Percentiles rank a stretch among this genome's conserved stretches.
Conservation (phyloP, 2,329 filamentous ascomycete species). For the Diaporthe citriasiana region DNA sequence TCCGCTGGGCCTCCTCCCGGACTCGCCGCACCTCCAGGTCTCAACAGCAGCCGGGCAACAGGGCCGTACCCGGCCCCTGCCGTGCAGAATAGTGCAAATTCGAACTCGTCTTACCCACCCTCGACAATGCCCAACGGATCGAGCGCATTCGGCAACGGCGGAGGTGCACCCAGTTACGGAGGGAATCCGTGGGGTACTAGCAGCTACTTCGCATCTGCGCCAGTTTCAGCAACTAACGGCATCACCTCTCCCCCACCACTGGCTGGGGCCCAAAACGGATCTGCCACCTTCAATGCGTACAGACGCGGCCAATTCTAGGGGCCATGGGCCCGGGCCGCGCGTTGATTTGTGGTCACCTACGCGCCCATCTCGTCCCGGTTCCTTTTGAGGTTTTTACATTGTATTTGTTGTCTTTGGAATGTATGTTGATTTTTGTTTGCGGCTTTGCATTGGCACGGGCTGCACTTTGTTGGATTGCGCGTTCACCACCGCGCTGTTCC, state of each 20-base stretch:
- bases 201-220: slow-evolving; percentile 16
- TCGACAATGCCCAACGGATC: slow-evolving; percentile 16
- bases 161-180: slow-evolving; percentile 12
- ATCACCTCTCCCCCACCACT: slow-evolving; percentile 8
- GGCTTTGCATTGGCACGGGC: slow-evolving; percentile 26
- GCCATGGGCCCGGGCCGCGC: background rate
- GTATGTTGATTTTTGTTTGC: slow-evolving; percentile 4
- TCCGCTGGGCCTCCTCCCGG: slow-evolving; percentile 86
- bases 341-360: background rate
- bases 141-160: slow-evolving; percentile 8
- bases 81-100: slow-evolving; percentile 22
- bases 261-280: slow-evolving; percentile 8
- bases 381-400: slow-evolving; percentile 3
- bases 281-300: slow-evolving; percentile 11
- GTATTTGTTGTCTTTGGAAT: slow-evolving; percentile 15
- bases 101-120: slow-evolving; percentile 25
- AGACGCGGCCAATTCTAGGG: slow-evolving; percentile 29
- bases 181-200: slow-evolving; percentile 32
- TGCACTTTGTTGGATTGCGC: slow-evolving; percentile 33
- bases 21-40: slow-evolving; percentile 80
- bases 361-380: background rate
- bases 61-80: slow-evolving; percentile 27
- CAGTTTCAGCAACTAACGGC: slow-evolving; percentile 11
- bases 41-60: slow-evolving; percentile 57
- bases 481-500: slow-evolving; percentile 19